Evolutionary conservation across 768 basidiomycete species (phyloP).

Genomic region (Amanita thiersii): DNA sequence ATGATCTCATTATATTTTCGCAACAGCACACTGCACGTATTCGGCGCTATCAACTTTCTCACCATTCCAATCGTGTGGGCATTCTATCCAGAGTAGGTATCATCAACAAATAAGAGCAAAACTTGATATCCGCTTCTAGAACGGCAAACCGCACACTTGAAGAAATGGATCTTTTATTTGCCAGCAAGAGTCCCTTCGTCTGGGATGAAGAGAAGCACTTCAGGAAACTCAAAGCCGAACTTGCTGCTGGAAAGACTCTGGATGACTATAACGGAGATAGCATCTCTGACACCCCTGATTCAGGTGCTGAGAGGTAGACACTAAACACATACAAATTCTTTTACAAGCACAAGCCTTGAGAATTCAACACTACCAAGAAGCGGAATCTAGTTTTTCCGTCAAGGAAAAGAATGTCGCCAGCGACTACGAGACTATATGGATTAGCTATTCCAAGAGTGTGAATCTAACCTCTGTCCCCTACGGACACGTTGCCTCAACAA

Average conservation of each 20-base stretch:
- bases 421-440: no score
- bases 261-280: slow-evolving; percentile 9
- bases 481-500: no score
- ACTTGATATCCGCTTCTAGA: slow-evolving; percentile 6
- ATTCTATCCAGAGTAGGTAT: slow-evolving; percentile 32
- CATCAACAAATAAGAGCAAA: neutral
- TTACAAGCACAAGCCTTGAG: no score
- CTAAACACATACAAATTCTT: no score
- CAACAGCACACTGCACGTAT: no score
- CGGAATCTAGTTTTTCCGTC: no score
- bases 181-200: slow-evolving; percentile 34
- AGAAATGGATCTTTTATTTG: slow-evolving; percentile 37
- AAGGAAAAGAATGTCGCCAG: no score
- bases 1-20: no score
- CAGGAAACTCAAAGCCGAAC: slow-evolving; percentile 24
- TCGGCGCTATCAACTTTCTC: slow-evolving; percentile 36
- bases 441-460: no score
- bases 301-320: no score
- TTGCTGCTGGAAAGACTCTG: slow-evolving; percentile 15
- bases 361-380: no score
- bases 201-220: slow-evolving; percentile 36
- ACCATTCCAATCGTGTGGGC: slow-evolving; percentile 36
- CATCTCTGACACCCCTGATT: neutral
- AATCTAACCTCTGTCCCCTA: no score
- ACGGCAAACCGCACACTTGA: slow-evolving; percentile 34